Conservation (phyloP, 441 rosid species). For the Euphorbia schlechtendalii region DNA sequence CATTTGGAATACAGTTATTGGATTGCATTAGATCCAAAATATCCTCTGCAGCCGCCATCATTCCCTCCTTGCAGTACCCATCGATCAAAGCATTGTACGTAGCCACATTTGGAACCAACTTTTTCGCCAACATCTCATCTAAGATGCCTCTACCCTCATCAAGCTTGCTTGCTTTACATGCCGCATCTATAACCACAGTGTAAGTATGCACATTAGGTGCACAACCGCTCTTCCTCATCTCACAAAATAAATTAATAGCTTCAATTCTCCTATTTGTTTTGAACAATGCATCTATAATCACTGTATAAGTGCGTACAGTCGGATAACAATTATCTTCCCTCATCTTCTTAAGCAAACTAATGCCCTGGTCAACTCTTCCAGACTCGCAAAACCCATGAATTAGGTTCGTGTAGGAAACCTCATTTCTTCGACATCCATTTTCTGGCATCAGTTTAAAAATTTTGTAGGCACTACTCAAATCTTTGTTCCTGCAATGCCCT, state of each 20-base stretch:
- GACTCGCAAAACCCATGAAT: constrained; percentile 70
- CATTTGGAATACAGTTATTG: constrained; percentile 45
- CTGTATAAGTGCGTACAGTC: constrained; percentile 67
- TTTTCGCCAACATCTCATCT: constrained; percentile 45
- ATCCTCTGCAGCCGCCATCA: constrained; percentile 43
- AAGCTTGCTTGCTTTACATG: constrained; percentile 45
- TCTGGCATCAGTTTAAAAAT: constrained; percentile 47
- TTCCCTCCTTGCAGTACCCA: constrained; percentile 64
- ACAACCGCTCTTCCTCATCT: constrained; percentile 58
- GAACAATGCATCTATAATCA: constrained; percentile 53
- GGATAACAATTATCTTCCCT: constrained; percentile 50
- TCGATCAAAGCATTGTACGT: constrained; percentile 75
- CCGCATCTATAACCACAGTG: constrained; percentile 53
- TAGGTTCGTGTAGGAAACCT: constrained; percentile 61
- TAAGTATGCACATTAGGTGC: constrained; percentile 62
- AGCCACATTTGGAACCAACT: constrained; percentile 52
- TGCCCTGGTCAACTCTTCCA: constrained; percentile 50
- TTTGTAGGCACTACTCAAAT: constrained; percentile 50
- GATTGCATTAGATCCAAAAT: constrained; percentile 60
- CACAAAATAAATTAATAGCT: constrained; percentile 42
- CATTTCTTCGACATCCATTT: constrained; percentile 58
- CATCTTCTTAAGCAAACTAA: constrained; percentile 48
- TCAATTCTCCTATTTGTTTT: constrained; percentile 42
- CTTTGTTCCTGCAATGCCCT: constrained; percentile 61
- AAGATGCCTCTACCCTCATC: constrained; percentile 48